Conservation (phyloP, 495 filamentous ascomycete genomes). For the Staphylotrichum tortipilum region DNA sequence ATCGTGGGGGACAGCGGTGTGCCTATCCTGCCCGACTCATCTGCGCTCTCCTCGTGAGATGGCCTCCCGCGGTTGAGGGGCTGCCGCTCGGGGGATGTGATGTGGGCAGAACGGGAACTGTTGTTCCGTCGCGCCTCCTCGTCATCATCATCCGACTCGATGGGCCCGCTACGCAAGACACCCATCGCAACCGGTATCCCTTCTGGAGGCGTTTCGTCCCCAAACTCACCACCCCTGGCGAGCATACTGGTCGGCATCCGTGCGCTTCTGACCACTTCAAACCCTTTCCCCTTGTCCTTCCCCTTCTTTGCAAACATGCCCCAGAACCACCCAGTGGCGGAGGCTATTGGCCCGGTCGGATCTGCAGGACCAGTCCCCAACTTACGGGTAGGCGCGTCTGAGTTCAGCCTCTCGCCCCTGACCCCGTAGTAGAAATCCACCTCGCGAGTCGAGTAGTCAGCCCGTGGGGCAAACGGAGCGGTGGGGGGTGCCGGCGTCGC, state of each 20-base stretch:
- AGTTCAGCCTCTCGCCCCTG: constrained; percentile 76
- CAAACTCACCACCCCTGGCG: constrained; percentile 43
- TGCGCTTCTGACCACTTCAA: constrained; percentile 87
- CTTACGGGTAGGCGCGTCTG: constrained; percentile 68
- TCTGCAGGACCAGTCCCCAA: constrained; percentile 91
- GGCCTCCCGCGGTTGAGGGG: constrained; percentile 40
- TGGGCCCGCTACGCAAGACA: constrained; percentile 47
- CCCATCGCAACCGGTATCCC: constrained; percentile 52
- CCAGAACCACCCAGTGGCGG: constrained; percentile 82
- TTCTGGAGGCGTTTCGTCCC: constrained; percentile 42
- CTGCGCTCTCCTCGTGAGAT: constrained; percentile 27
- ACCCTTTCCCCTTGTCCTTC: constrained; percentile 87
- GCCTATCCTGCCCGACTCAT: constrained; percentile 31
- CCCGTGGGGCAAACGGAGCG: constrained; percentile 38
- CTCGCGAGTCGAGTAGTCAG: constrained; percentile 87
- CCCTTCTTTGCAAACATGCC: constrained; percentile 69
- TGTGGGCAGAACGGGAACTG: constrained; percentile 12
- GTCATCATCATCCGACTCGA: constrained; percentile 53
- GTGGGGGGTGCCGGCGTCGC: constrained; percentile 34
- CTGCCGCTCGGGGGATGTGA: constrained; percentile 24
- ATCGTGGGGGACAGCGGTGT: constrained; percentile 34
- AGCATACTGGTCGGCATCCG: constrained; percentile 57
- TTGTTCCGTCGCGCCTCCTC: constrained; percentile 24
- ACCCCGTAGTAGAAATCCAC: constrained; percentile 93
- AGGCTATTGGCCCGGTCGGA: constrained; percentile 80